Conservation (phyloP, 768 basidiomycete species). For the Macrolepiota fuliginosa region DNA sequence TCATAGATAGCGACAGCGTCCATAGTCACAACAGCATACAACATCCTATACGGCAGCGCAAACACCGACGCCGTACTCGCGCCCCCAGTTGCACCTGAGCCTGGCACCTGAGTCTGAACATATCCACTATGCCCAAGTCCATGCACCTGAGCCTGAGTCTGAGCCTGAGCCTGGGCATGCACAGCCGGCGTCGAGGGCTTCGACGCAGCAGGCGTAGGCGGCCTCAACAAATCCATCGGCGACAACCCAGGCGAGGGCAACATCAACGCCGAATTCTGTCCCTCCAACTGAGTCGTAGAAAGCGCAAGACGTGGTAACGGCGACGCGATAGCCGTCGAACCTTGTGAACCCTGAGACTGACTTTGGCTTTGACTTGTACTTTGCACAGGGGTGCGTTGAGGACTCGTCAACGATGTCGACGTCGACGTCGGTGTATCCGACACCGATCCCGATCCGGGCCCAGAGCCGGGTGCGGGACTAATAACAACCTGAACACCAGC, state of each 20-base stretch:
- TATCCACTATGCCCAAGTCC: conserved; percentile 2
- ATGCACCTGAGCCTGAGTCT: conserved; percentile 9
- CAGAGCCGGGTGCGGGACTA: neutral
- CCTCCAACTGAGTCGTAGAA: conserved; percentile 20
- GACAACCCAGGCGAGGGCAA: conserved; percentile 56
- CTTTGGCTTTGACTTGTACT: neutral
- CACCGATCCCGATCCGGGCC: too few species aligned
- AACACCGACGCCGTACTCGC: conserved; percentile 65
- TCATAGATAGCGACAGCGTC: conserved; percentile 95
- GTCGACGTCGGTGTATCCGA: conserved; percentile 8
- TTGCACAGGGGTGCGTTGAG: conserved; percentile 31
- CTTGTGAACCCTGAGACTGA: neutral
- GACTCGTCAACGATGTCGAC: conserved; percentile 20
- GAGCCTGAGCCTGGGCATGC: conserved; percentile 18
- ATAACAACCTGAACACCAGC: neutral
- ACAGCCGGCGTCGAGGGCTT: conserved; percentile 48
- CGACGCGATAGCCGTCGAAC: conserved; percentile 35
- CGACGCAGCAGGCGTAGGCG: conserved; percentile 60
- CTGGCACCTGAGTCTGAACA: conserved; percentile 10
- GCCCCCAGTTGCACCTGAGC: conserved; percentile 16
- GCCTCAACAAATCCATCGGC: conserved; percentile 49
- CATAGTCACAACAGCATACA: conserved; percentile 95
- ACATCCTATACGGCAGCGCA: conserved; percentile 87
- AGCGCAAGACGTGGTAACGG: conserved; percentile 45
- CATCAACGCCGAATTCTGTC: conserved; percentile 5